phyloP scores from a whole-genome alignment of 2,329 filamentous ascomycete genomes.

The Raffaelea deltoideospora region DNA sequence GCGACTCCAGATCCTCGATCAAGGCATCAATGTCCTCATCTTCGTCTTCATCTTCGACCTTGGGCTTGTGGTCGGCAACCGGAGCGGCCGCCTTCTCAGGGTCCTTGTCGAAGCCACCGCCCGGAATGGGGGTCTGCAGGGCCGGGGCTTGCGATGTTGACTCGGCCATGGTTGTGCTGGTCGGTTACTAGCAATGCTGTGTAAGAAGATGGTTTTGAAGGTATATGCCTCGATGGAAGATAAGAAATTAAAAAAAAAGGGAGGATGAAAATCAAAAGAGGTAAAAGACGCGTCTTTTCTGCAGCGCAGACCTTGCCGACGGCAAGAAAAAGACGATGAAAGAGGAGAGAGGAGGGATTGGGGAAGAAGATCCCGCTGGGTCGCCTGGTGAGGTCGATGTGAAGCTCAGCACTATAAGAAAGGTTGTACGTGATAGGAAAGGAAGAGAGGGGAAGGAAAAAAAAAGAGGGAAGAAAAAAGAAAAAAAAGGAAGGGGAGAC shows the following conservation, averaged over 20 bases:
- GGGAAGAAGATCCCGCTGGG: constrained; percentile 2
- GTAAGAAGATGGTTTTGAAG: too few relatives aligned
- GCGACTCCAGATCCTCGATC: constrained; percentile 74
- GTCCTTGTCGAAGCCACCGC: constrained; percentile 38
- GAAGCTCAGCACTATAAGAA: not conserved
- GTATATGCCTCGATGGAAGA: too few relatives aligned
- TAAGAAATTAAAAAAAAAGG: constrained; percentile 1
- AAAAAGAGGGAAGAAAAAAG: not conserved
- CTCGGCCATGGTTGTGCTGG: constrained; percentile 33
- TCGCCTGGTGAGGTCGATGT: too few relatives aligned
- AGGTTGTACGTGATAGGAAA: constrained; percentile 1
- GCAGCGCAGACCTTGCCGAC: constrained; percentile 6
- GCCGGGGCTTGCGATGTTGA: constrained; percentile 35
- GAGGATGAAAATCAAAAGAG: not conserved
- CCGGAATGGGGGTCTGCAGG: constrained; percentile 49
- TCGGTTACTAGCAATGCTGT: too few relatives aligned
- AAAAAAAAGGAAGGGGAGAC: constrained; percentile 4
- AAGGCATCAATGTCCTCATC: constrained; percentile 76
- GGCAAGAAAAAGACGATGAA: not conserved
- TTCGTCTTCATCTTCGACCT: constrained; percentile 46
- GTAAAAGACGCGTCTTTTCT: constrained; percentile 4
- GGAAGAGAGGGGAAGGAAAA: not conserved
- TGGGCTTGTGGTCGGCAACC: constrained; percentile 19
- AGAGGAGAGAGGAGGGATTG: not conserved
- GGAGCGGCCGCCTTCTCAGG: constrained; percentile 34